A percentile compares a stretch with the other conserved stretches of the same genome.
Conservation (phyloP, 2,329 filamentous ascomycete species). For the Didymosphaeria variabile region DNA sequence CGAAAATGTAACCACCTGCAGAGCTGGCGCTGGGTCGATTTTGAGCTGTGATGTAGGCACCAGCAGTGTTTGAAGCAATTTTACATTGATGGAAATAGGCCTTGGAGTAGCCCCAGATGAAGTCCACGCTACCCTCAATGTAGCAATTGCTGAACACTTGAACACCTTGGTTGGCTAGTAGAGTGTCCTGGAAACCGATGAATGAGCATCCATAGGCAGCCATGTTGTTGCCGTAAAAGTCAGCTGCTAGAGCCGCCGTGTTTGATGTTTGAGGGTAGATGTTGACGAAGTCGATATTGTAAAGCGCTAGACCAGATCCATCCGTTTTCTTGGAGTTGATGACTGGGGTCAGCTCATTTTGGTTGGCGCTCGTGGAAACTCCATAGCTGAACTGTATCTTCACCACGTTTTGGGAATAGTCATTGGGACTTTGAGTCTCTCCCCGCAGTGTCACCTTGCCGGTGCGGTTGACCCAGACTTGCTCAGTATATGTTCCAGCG, state of each 20-base stretch:
- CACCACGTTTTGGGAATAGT: slow-evolving; percentile 52
- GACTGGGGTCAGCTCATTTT: slow-evolving; percentile 56
- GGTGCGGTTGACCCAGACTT: slow-evolving; percentile 52
- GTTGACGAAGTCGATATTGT: slow-evolving; percentile 53
- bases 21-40: slow-evolving; percentile 24
- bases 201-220: slow-evolving; percentile 65
- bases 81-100: slow-evolving; percentile 61
- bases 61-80: slow-evolving; percentile 33
- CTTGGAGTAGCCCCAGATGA: slow-evolving; percentile 62
- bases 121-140: slow-evolving; percentile 65
- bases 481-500: slow-evolving; percentile 55
- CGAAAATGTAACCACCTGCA: slow-evolving; percentile 61
- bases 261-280: slow-evolving; percentile 37
- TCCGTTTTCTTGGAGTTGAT: slow-evolving; percentile 55
- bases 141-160: slow-evolving; percentile 64
- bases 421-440: slow-evolving; percentile 34
- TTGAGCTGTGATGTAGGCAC: slow-evolving; percentile 32
- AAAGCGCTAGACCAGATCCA: background rate
- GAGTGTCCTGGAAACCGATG: slow-evolving; percentile 64
- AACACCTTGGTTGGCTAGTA: slow-evolving; percentile 54
- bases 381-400: slow-evolving; percentile 51
- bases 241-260: slow-evolving; percentile 54
- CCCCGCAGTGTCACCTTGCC: slow-evolving; percentile 57
- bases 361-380: slow-evolving; percentile 51
- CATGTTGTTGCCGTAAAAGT: slow-evolving; percentile 59